Evolutionary conservation across 768 basidiomycete genomes (phyloP).

Genomic region (Boletus edulis): DNA sequence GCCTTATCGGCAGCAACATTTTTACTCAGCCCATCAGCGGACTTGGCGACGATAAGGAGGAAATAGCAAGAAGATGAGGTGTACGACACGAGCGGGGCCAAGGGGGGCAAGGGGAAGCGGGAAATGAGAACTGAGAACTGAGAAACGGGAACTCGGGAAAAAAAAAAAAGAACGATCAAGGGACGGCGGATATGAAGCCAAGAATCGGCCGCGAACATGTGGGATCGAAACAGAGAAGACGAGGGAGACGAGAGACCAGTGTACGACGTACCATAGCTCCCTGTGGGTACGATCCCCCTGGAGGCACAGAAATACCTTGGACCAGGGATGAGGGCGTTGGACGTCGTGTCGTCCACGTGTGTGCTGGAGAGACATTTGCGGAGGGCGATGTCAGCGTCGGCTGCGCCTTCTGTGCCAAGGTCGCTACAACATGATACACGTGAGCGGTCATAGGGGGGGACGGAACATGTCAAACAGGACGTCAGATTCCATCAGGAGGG

Average conservation of each 20-base stretch:
- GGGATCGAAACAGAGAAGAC: not conserved
- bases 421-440: too few relatives aligned
- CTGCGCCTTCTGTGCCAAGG: constrained; percentile 34
- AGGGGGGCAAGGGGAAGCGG: not conserved
- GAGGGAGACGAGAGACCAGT: not conserved
- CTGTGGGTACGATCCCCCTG: constrained; percentile 43
- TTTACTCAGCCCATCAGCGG: constrained; percentile 9
- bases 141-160: not conserved
- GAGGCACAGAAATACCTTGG: constrained; percentile 58
- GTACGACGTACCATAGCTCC: too few relatives aligned
- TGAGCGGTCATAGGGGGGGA: too few relatives aligned
- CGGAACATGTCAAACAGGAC: too few relatives aligned
- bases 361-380: constrained; percentile 52
- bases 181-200: constrained; percentile 4
- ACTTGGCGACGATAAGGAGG: constrained; percentile 14
- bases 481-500: too few relatives aligned
- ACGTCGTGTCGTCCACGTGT: constrained; percentile 24
- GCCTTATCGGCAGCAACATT: not conserved
- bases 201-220: not conserved
- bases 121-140: not conserved
- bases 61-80: not conserved
- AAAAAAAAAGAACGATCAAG: not conserved
- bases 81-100: not conserved
- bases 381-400: constrained; percentile 57
- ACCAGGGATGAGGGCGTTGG: constrained; percentile 47